These are phyloP conservation scores for Penicillium canescens DNA, from an alignment of 495 filamentous ascomycete genomes.

Conservation along the genomic window DNA sequence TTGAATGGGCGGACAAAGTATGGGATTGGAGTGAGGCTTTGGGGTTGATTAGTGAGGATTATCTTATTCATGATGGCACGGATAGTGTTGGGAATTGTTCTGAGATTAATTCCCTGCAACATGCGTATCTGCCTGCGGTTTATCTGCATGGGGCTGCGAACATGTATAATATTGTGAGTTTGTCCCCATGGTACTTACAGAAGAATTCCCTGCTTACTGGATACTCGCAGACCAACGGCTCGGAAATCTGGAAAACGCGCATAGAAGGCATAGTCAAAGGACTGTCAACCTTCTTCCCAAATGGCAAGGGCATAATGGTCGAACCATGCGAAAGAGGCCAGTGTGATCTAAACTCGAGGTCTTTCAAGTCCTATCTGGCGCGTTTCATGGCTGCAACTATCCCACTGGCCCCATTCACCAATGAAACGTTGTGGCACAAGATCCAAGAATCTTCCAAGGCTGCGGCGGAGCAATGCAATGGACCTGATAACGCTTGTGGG, in stretches of 20 bases:
- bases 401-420: slow-evolving; percentile 64
- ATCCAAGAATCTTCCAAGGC: slow-evolving; percentile 61
- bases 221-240: slow-evolving; percentile 52
- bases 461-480: slow-evolving; percentile 67
- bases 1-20: slow-evolving; percentile 64
- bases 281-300: slow-evolving; percentile 51
- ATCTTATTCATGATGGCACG: slow-evolving; percentile 61
- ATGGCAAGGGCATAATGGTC: slow-evolving; percentile 50
- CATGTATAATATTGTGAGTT: slow-evolving; percentile 70
- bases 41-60: slow-evolving; percentile 58
- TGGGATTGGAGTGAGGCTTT: slow-evolving; percentile 67
- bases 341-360: slow-evolving; percentile 70
- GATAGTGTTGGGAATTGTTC: slow-evolving; percentile 44
- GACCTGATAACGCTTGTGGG: slow-evolving; percentile 61
- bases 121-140: slow-evolving; percentile 66
- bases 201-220: background rate
- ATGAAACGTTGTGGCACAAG: slow-evolving; percentile 55
- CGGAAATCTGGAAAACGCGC: slow-evolving; percentile 54
- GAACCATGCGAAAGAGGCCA: slow-evolving; percentile 56
- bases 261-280: slow-evolving; percentile 55
- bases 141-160: slow-evolving; percentile 64
- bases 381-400: slow-evolving; percentile 69
- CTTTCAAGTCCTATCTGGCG: slow-evolving; percentile 79
- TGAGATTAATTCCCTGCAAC: slow-evolving; percentile 53
- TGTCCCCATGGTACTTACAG: background rate